Conservation (phyloP, 331 rosid species). For the Malus hybrid region DNA sequence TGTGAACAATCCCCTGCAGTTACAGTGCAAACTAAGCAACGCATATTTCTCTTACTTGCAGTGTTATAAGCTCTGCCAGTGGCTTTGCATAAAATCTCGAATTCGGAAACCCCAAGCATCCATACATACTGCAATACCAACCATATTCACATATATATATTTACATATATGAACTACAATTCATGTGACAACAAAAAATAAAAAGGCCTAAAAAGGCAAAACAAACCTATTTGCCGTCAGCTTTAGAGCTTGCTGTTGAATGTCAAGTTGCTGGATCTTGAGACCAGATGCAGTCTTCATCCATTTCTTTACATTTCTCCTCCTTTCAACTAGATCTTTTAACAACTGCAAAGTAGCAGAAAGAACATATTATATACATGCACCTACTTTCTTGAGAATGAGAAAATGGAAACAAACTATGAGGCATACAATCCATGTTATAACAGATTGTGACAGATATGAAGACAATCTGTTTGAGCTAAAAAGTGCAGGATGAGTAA, state of each 20-base stretch:
- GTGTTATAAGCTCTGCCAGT: conserved; percentile 86
- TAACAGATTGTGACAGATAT: neutral
- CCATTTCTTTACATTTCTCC: conserved; percentile 72
- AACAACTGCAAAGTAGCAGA: conserved; percentile 48
- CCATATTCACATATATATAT: conserved; percentile 2
- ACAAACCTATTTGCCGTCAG: conserved; percentile 91
- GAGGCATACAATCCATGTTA: neutral
- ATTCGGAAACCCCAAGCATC: conserved; percentile 92
- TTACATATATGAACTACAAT: neutral
- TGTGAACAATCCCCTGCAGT: neutral
- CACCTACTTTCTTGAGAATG: conserved; percentile 1
- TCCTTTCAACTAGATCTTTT: conserved; percentile 68
- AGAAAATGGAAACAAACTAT: neutral
- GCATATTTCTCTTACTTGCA: conserved; percentile 49
- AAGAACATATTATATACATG: conserved; percentile 1
- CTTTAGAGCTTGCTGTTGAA: conserved; percentile 96
- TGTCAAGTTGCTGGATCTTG: conserved; percentile 77
- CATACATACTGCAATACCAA: conserved; percentile 79
- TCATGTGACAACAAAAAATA: neutral
- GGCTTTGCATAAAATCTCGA: conserved; percentile 98
- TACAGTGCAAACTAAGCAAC: conserved; percentile 1
- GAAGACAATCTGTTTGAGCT: neutral
- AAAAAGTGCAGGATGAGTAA: neutral
- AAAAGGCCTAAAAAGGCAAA: neutral
- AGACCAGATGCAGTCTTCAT: conserved; percentile 85